Conservation (phyloP, 768 basidiomycete genomes). For the Auriscalpium orientale region DNA sequence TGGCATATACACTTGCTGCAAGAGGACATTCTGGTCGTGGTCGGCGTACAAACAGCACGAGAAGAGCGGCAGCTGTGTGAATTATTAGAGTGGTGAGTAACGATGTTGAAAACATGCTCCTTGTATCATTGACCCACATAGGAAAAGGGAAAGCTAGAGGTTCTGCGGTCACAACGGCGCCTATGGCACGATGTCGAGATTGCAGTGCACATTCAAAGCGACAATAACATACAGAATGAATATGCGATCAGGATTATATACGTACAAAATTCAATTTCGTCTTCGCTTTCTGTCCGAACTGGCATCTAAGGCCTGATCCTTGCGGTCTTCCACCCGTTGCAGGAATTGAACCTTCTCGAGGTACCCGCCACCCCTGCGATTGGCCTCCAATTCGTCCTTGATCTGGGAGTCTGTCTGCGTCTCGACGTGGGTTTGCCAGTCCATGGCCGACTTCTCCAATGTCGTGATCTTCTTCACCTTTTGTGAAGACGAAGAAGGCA, state of each 20-base stretch:
- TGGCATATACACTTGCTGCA: not conserved
- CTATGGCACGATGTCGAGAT: no score
- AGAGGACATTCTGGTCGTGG: not conserved
- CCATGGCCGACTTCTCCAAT: conserved; percentile 80
- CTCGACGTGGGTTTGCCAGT: conserved; percentile 68
- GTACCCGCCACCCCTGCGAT: conserved; percentile 70
- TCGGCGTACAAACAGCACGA: not conserved
- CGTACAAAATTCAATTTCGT: conserved; percentile 5
- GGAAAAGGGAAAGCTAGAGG: no score
- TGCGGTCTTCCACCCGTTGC: conserved; percentile 64
- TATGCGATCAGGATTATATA: no score
- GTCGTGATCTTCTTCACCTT: conserved; percentile 77
- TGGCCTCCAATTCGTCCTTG: conserved; percentile 67
- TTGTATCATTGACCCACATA: no score
- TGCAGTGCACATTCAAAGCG: not conserved
- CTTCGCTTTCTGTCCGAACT: conserved; percentile 47
- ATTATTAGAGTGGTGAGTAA: no score
- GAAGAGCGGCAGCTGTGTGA: not conserved
- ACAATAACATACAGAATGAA: not conserved
- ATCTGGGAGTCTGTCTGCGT: conserved; percentile 33
- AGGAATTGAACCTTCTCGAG: conserved; percentile 83
- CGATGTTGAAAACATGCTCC: no score
- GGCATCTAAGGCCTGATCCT: conserved; percentile 55
- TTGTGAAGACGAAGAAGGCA: conserved; percentile 38
- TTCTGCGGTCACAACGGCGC: no score